Conservation (phyloP, 768 basidiomycete genomes). For the Sarcodon aspratus region DNA sequence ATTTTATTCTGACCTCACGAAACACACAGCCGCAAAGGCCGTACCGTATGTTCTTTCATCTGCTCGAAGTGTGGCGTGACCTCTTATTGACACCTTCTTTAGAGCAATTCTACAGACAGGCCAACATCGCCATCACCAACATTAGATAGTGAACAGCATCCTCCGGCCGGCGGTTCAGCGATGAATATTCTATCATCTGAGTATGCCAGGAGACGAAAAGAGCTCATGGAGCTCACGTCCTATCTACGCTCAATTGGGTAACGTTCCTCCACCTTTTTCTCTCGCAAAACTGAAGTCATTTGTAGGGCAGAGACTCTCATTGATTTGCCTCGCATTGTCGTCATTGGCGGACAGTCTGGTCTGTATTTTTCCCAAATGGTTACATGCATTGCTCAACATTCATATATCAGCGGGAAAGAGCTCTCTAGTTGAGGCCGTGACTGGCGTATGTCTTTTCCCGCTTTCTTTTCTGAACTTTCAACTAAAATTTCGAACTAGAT, state of each 20-base stretch:
- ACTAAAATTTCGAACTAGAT: conserved; percentile 25
- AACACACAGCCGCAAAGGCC: too few relatives aligned
- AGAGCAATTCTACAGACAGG: too few relatives aligned
- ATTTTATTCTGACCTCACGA: too few relatives aligned
- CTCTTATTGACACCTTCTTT: too few relatives aligned
- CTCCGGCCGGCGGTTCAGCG: too few relatives aligned
- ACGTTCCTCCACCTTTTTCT: neutral
- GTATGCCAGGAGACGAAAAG: conserved; percentile 28
- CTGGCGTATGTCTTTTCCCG: conserved; percentile 26
- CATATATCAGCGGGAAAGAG: conserved; percentile 39
- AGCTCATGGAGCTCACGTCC: conserved; percentile 26
- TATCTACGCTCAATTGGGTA: conserved; percentile 31
- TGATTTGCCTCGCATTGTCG: conserved; percentile 39
- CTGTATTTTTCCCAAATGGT: conserved; percentile 4
- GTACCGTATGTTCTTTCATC: too few relatives aligned
- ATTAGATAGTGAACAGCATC: too few relatives aligned
- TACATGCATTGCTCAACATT: neutral
- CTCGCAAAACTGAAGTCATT: conserved; percentile 1
- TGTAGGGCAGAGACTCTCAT: conserved; percentile 26
- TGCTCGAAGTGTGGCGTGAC: too few relatives aligned
- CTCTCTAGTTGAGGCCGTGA: conserved; percentile 46
- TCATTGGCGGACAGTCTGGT: conserved; percentile 50
- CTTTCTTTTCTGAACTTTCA: neutral
- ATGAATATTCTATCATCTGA: conserved; percentile 6
- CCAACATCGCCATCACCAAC: too few relatives aligned